Evolutionary conservation across 495 filamentous ascomycete genomes (phyloP).

Genomic region (Choiromyces venosus): DNA sequence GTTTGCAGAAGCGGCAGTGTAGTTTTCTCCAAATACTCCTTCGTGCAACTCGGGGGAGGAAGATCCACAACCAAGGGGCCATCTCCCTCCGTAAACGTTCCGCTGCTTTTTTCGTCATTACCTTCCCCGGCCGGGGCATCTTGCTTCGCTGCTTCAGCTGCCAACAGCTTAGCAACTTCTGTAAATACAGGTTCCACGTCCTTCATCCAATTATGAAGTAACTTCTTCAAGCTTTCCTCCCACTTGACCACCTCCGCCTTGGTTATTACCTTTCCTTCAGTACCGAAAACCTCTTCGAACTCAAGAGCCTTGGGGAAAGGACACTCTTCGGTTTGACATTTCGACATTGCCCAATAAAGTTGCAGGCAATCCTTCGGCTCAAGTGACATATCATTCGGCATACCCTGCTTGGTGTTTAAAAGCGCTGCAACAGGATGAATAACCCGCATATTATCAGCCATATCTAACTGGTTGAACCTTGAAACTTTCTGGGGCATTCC

Average conservation of each 20-base stretch:
- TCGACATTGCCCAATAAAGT: constrained; percentile 58
- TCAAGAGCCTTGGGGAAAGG: constrained; percentile 49
- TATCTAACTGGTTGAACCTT: constrained; percentile 22
- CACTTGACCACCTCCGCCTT: constrained; percentile 62
- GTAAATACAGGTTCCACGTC: constrained; percentile 58
- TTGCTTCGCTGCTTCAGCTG: neutral
- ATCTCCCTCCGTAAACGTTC: neutral
- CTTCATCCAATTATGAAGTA: constrained; percentile 58
- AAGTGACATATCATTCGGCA: constrained; percentile 59
- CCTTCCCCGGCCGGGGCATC: neutral
- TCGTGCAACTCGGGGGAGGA: constrained; percentile 2
- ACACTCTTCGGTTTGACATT: constrained; percentile 49
- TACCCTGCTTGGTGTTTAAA: constrained; percentile 53
- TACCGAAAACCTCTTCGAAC: constrained; percentile 46
- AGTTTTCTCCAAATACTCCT: constrained; percentile 44
- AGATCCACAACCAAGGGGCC: neutral
- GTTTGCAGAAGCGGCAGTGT: constrained; percentile 59
- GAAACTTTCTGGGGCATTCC: constrained; percentile 21
- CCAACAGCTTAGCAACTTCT: constrained; percentile 46
- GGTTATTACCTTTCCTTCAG: constrained; percentile 45
- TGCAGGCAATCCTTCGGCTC: constrained; percentile 65
- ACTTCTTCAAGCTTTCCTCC: constrained; percentile 56
- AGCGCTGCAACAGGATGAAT: constrained; percentile 63
- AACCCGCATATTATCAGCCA: constrained; percentile 22
- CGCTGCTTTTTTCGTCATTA: constrained; percentile 3